Percentiles rank a stretch among this genome's conserved stretches.
These are phyloP conservation scores for Miscanthus lutarioriparius DNA, from an alignment of 176 grass and related monocot genomes.

Conservation along the genomic window DNA sequence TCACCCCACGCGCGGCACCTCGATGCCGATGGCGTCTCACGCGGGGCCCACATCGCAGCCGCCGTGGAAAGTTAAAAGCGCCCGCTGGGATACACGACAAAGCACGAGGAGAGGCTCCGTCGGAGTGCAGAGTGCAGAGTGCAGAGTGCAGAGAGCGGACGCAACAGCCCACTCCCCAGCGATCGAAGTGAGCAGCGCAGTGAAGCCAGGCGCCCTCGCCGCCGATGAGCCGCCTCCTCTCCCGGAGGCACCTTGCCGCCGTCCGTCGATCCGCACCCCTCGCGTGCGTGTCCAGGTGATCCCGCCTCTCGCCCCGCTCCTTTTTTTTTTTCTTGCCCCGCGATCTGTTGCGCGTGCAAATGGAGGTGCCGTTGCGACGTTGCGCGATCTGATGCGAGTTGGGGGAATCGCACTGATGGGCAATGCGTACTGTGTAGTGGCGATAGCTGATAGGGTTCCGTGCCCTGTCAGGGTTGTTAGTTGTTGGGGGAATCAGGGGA, in stretches of 20 bases:
- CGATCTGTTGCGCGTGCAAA: neutral
- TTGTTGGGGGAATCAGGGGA: neutral
- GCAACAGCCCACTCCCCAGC: slow-evolving; percentile 24
- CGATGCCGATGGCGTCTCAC: neutral
- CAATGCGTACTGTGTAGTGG: neutral
- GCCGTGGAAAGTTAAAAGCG: slow-evolving; percentile 17
- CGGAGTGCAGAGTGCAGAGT: neutral
- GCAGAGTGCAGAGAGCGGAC: neutral
- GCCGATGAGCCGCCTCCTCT: slow-evolving; percentile 49
- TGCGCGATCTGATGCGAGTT: neutral
- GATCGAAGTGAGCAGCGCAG: neutral
- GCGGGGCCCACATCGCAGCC: neutral
- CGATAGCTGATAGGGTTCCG: slow-evolving; percentile 30
- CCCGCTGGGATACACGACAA: neutral
- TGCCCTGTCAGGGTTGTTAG: neutral
- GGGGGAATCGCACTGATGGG: neutral
- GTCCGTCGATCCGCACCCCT: slow-evolving; percentile 5
- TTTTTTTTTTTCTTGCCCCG: neutral
- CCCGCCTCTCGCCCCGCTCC: neutral
- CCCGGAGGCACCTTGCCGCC: slow-evolving; percentile 33
- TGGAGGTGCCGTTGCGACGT: neutral
- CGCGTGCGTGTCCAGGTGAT: slow-evolving; percentile 41
- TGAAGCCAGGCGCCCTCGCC: neutral
- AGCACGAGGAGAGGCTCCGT: neutral
- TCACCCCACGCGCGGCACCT: neutral